phyloP scores from a whole-genome alignment of 2,329 filamentous ascomycete species.

The Aureobasidium vineae region DNA sequence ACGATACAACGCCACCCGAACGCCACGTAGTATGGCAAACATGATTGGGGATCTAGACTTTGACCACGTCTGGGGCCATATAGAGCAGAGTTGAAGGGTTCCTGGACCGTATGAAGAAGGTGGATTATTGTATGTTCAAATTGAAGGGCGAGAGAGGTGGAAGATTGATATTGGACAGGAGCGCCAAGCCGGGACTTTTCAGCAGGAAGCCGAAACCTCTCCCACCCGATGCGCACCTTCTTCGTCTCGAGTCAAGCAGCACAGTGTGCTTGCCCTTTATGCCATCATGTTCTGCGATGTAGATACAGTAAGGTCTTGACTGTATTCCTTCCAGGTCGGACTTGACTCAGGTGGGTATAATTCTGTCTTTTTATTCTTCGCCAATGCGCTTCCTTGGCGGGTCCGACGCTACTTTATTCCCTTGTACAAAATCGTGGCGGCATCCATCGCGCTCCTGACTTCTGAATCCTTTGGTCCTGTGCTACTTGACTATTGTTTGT shows the following conservation, averaged over 20 bases:
- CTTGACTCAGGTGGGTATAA: not conserved
- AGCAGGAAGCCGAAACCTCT: not conserved
- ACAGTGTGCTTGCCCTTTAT: not conserved
- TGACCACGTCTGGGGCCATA: not conserved
- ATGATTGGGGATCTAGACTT: not conserved
- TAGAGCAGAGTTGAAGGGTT: not conserved
- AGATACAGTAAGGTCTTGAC: not conserved
- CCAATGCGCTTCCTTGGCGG: not conserved
- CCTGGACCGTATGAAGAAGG: not conserved
- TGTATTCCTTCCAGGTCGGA: not conserved
- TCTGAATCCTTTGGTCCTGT: not conserved
- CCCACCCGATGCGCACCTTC: not conserved
- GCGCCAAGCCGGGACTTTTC: conserved; percentile 6
- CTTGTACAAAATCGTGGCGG: not conserved
- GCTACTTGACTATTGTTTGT: not conserved
- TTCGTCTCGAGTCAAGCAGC: not conserved
- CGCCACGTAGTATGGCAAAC: not conserved
- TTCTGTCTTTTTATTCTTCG: not conserved
- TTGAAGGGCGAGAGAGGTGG: not conserved
- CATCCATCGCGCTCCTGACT: conserved; percentile 1
- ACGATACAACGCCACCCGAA: too few relatives aligned
- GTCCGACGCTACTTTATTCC: not conserved
- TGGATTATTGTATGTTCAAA: too few relatives aligned
- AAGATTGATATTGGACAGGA: not conserved
- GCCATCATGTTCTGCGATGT: not conserved